phyloP scores from a whole-genome alignment of 1,284 basidiomycete genomes.

The Cutaneotrichosporon mucoides region DNA sequence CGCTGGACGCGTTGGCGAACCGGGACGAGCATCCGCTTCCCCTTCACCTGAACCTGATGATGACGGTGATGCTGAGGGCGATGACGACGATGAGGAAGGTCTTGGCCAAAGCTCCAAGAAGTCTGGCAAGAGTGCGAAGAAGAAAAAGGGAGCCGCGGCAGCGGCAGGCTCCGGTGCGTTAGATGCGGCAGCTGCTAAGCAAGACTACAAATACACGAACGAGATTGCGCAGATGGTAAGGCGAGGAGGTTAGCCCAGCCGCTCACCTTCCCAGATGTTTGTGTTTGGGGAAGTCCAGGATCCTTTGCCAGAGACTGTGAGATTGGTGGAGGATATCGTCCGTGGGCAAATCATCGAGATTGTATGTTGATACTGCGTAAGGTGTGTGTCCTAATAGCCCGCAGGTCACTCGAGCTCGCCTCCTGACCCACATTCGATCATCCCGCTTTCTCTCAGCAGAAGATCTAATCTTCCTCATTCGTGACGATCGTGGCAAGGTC shows the following conservation, averaged over 20 bases:
- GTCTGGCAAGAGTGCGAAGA: slow-evolving; percentile 19
- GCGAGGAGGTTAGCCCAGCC: slow-evolving; percentile 1
- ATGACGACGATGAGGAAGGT: slow-evolving; percentile 33
- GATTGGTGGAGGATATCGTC: slow-evolving; percentile 94
- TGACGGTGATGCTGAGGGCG: slow-evolving; percentile 33
- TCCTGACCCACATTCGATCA: slow-evolving; percentile 72
- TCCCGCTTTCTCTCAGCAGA: slow-evolving; percentile 84
- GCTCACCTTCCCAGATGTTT: slow-evolving; percentile 65
- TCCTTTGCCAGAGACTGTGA: slow-evolving; percentile 78
- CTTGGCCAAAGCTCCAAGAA: slow-evolving; percentile 12
- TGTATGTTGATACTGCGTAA: slow-evolving; percentile 52
- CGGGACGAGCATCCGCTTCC: slow-evolving; percentile 11
- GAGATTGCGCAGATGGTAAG: slow-evolving; percentile 79
- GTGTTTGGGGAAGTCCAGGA: slow-evolving; percentile 95
- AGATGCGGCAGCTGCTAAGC: slow-evolving; percentile 17
- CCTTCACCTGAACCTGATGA: slow-evolving; percentile 30
- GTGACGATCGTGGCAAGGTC: slow-evolving; percentile 90
- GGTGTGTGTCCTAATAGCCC: not conserved
- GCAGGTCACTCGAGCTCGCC: slow-evolving; percentile 85
- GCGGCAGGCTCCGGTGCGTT: slow-evolving; percentile 4
- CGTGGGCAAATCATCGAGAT: slow-evolving; percentile 88
- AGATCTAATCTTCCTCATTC: slow-evolving; percentile 93
- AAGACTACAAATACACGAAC: slow-evolving; percentile 66
- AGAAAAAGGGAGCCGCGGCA: slow-evolving; percentile 21
- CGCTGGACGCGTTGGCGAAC: not conserved